These are phyloP conservation scores for Cicer yamashitae DNA, from an alignment of 306 rosid genomes.

Conservation along the genomic window DNA sequence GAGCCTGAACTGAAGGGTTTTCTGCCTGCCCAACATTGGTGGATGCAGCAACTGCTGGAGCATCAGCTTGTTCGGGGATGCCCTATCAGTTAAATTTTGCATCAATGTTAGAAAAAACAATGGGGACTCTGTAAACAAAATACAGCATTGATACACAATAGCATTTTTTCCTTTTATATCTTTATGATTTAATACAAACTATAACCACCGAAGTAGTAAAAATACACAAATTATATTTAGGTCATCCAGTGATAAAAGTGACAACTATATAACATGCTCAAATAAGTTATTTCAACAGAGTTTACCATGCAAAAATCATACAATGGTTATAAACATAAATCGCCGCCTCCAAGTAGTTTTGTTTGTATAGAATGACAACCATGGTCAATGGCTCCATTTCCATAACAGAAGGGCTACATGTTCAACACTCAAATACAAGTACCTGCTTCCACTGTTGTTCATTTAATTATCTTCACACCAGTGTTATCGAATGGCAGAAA, in stretches of 20 bases:
- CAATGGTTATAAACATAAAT: slow-evolving; percentile 16
- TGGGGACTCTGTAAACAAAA: slow-evolving; percentile 1
- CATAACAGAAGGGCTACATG: slow-evolving; percentile 20
- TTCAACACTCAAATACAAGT: background rate
- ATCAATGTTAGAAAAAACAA: background rate
- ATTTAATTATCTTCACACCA: background rate
- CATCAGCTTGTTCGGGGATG: slow-evolving; percentile 84
- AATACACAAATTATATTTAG: slow-evolving; percentile 25
- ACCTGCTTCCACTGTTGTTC: background rate
- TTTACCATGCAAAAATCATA: slow-evolving; percentile 21
- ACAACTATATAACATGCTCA: background rate
- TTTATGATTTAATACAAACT: slow-evolving; percentile 18
- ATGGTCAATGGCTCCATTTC: slow-evolving; percentile 4
- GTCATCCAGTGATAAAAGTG: slow-evolving; percentile 23
- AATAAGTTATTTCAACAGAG: slow-evolving; percentile 7
- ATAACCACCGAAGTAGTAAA: background rate
- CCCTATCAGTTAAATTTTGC: slow-evolving; percentile 56
- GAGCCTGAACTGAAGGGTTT: slow-evolving; percentile 58
- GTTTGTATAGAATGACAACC: slow-evolving; percentile 6
- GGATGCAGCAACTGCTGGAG: slow-evolving; percentile 58
- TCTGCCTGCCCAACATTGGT: slow-evolving; percentile 53
- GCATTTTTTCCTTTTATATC: background rate
- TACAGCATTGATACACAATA: background rate
- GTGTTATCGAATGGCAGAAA: no score
- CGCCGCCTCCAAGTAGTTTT: background rate